Conservation (phyloP, 352 stramenopile species). For the Paralagenidium karlingii region DNA sequence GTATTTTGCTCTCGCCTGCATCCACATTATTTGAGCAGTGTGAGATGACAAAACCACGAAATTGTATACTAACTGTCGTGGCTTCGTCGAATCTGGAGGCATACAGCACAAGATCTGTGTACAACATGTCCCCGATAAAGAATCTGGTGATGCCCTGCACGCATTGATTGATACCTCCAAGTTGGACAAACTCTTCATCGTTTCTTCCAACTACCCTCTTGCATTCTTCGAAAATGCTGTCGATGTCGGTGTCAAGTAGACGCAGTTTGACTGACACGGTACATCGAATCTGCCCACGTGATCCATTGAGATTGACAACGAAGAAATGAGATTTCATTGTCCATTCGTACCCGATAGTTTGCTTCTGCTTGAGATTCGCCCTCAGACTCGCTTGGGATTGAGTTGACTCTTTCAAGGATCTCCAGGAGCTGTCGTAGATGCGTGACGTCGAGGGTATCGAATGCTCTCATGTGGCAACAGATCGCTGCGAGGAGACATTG, state of each 20-base stretch:
- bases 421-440: slow-evolving; percentile 21
- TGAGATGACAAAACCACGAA: background rate
- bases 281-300: no score
- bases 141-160: background rate
- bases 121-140: no score
- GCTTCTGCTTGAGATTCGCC: no score
- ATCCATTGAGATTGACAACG: no score
- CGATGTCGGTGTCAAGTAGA: slow-evolving; percentile 39
- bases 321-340: no score
- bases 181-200: slow-evolving; percentile 23
- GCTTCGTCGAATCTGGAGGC: slow-evolving; percentile 38
- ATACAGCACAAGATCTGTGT: slow-evolving; percentile 47
- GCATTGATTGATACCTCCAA: slow-evolving; percentile 25
- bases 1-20: slow-evolving; percentile 40
- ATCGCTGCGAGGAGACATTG: slow-evolving; percentile 50
- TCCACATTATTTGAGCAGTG: background rate
- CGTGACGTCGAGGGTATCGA: slow-evolving; percentile 27
- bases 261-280: slow-evolving; percentile 50
- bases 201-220: slow-evolving; percentile 17
- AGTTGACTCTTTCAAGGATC: slow-evolving; percentile 27
- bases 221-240: slow-evolving; percentile 35
- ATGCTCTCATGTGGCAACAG: slow-evolving; percentile 29
- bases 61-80: slow-evolving; percentile 11
- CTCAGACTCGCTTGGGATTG: no score
- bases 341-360: no score